Evolutionary conservation across 23 red algal species (phyloP).

Genomic region (Cyanidiococcus yangmingshanensis): DNA sequence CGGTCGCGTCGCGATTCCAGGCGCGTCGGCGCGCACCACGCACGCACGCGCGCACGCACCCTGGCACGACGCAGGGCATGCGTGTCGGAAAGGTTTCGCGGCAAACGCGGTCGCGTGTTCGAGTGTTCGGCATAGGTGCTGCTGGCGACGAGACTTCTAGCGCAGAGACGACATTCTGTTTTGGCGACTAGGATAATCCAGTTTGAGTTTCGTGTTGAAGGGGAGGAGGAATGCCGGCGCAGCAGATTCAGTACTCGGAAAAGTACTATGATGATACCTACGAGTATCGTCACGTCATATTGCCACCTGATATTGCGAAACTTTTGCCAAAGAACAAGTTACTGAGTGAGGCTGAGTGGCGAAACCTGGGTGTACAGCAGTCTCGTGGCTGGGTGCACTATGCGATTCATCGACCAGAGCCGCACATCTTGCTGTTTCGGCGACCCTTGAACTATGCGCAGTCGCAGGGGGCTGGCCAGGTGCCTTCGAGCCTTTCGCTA

Average conservation of each 20-base stretch:
- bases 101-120: too few relatives aligned
- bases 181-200: too few relatives aligned
- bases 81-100: too few relatives aligned
- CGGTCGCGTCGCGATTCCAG: too few relatives aligned
- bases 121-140: too few relatives aligned
- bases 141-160: too few relatives aligned
- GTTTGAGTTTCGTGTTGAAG: too few relatives aligned
- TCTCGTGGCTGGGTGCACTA: constrained; percentile 98
- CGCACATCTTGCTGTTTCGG: constrained; percentile 93
- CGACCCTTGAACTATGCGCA: constrained; percentile 21
- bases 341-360: constrained; percentile 85
- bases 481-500: background rate
- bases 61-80: too few relatives aligned
- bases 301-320: constrained; percentile 83
- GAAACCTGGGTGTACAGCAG: constrained; percentile 90
- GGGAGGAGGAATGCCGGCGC: constrained; percentile 69
- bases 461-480: background rate
- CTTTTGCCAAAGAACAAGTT: constrained; percentile 75
- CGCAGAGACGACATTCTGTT: too few relatives aligned
- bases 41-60: too few relatives aligned
- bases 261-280: constrained; percentile 98
- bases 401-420: constrained; percentile 95
- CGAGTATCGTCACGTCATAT: constrained; percentile 96
- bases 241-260: constrained; percentile 98
- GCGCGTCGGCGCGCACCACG: too few relatives aligned